These are phyloP conservation scores for Pulveroboletus frians DNA, from an alignment of 768 basidiomycete species.

Conservation along the genomic window DNA sequence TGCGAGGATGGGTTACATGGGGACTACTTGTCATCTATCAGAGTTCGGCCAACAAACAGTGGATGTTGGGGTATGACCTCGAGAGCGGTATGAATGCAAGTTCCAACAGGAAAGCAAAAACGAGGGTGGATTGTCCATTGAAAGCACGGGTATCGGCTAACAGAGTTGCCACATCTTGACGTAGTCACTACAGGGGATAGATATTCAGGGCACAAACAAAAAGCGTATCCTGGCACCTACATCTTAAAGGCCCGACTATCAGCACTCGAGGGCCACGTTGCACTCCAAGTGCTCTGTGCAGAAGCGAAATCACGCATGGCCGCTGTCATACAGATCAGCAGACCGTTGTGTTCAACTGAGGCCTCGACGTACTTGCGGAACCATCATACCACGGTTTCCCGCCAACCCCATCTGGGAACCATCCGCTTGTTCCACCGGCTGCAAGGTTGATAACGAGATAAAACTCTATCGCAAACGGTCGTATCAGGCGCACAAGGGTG, in stretches of 20 bases:
- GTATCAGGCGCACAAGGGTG: not conserved
- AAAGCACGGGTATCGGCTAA: not conserved
- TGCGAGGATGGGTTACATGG: not conserved
- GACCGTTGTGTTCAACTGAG: conserved; percentile 10
- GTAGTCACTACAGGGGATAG: conserved; percentile 20
- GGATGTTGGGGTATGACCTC: too few relatives aligned
- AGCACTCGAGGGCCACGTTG: conserved; percentile 65
- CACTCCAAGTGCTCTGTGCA: conserved; percentile 60
- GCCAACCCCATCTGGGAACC: conserved; percentile 46
- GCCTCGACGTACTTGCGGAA: conserved; percentile 40
- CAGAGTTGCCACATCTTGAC: conserved; percentile 34
- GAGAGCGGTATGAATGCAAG: not conserved
- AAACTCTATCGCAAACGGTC: conserved; percentile 48
- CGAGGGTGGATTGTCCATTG: not conserved
- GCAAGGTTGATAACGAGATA: conserved; percentile 79
- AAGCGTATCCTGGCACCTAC: conserved; percentile 28
- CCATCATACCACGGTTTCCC: conserved; percentile 57
- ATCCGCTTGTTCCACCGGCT: conserved; percentile 73
- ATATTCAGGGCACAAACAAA: not conserved
- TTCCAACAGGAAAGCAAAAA: not conserved
- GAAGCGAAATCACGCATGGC: conserved; percentile 70
- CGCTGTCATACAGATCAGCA: conserved; percentile 22
- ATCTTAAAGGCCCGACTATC: conserved; percentile 66
- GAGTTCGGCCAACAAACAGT: not conserved
- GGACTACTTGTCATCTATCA: not conserved